phyloP scores from a whole-genome alignment of 345 rosid genomes.

The Acer campestre region DNA sequence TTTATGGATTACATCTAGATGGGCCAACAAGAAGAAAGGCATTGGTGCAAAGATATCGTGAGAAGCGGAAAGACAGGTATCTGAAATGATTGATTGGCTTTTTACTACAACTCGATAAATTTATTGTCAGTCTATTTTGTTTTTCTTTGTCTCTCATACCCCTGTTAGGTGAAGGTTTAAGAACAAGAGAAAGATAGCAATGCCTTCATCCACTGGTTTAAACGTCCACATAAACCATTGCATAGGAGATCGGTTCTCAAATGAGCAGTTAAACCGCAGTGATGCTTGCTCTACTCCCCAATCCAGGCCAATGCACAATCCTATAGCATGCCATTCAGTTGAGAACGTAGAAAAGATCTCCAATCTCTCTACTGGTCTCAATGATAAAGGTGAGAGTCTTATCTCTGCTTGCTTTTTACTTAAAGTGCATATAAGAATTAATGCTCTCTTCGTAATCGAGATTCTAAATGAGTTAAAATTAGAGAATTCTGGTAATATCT shows the following conservation, averaged over 20 bases:
- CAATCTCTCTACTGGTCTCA: constrained; percentile 1
- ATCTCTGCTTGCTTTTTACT: neutral
- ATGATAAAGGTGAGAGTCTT: constrained; percentile 19
- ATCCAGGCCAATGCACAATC: constrained; percentile 25
- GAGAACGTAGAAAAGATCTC: constrained; percentile 12
- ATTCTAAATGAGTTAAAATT: neutral
- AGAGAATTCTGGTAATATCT: neutral
- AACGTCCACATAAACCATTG: constrained; percentile 30
- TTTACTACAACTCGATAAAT: constrained; percentile 11
- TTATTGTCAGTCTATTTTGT: constrained; percentile 15
- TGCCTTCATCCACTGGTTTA: constrained; percentile 34
- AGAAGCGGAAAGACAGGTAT: constrained; percentile 41
- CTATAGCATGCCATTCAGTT: constrained; percentile 11
- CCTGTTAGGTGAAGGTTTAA: constrained; percentile 57
- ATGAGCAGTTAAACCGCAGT: constrained; percentile 25
- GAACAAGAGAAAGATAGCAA: constrained; percentile 43
- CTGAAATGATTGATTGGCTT: constrained; percentile 19
- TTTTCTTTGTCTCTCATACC: constrained; percentile 36
- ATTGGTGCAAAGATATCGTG: constrained; percentile 34
- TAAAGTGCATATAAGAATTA: neutral
- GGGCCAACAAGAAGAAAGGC: constrained; percentile 35
- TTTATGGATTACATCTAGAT: constrained; percentile 20
- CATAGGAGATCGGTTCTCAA: constrained; percentile 32
- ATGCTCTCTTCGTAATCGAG: neutral
- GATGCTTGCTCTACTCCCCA: constrained; percentile 25